Conservation (phyloP, 352 stramenopile species). For the Phytophthora idaei region DNA sequence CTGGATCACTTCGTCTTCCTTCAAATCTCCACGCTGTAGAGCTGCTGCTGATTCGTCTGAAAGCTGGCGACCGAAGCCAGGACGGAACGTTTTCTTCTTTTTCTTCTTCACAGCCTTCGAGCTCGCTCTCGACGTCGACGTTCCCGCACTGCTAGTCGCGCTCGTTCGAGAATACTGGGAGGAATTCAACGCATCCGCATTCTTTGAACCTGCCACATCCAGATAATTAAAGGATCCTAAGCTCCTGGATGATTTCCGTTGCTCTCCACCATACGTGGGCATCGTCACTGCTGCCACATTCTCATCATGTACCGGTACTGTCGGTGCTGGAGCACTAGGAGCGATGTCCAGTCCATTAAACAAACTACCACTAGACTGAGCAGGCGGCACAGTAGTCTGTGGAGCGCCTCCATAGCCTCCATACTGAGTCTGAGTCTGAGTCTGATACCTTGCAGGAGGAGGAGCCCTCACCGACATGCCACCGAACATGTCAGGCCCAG, state of each 20-base stretch:
- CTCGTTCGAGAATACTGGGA: conserved; percentile 36
- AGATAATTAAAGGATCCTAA: conserved; percentile 70
- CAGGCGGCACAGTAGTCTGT: conserved; percentile 5
- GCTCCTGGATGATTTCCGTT: conserved; percentile 43
- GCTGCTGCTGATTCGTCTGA: conserved; percentile 84
- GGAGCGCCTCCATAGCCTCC: conserved; percentile 31
- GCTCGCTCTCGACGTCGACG: conserved; percentile 37
- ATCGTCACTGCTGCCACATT: conserved; percentile 6
- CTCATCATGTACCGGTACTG: conserved; percentile 31
- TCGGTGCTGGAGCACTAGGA: conserved; percentile 9
- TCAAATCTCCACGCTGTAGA: conserved; percentile 77
- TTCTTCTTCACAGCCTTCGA: conserved; percentile 72
- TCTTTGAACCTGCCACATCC: conserved; percentile 44
- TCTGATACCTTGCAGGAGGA: conserved; percentile 32
- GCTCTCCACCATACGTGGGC: conserved; percentile 34
- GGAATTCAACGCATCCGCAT: conserved; percentile 7
- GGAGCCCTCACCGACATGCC: conserved; percentile 71
- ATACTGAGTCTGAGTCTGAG: conserved; percentile 36
- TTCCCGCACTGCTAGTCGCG: conserved; percentile 35
- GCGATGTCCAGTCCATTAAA: conserved; percentile 65
- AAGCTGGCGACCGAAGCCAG: conserved; percentile 81
- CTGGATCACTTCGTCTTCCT: conserved; percentile 72
- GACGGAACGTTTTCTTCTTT: conserved; percentile 87
- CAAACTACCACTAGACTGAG: conserved; percentile 33
- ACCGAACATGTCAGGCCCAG: conserved; percentile 69